phyloP scores from a whole-genome alignment of 805 yeast species.

The Saccharomycopsis fibuligera region DNA sequence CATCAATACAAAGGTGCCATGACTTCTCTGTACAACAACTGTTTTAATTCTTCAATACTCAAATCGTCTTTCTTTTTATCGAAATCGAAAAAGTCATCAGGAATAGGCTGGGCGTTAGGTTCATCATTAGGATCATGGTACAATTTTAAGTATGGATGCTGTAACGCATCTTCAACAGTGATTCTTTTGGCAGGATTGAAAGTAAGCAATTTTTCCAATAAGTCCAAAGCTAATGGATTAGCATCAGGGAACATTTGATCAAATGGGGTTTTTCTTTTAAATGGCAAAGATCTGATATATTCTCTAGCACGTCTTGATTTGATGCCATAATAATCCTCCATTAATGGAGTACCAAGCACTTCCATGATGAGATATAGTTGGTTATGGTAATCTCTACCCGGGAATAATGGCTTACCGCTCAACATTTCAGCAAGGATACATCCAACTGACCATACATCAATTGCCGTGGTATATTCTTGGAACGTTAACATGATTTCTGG shows the following conservation, averaged over 20 bases:
- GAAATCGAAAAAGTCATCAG: conserved; percentile 83
- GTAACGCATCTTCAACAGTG: conserved; percentile 65
- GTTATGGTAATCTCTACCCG: conserved; percentile 68
- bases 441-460: conserved; percentile 78
- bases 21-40: conserved; percentile 73
- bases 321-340: conserved; percentile 67
- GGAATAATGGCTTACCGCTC: conserved; percentile 56
- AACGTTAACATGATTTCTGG: conserved; percentile 76
- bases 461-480: conserved; percentile 67
- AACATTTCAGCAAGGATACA: conserved; percentile 71
- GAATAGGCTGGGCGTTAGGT: conserved; percentile 63
- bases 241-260: conserved; percentile 42
- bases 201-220: conserved; percentile 60
- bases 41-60: conserved; percentile 68
- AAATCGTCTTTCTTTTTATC: conserved; percentile 79
- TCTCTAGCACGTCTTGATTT: conserved; percentile 72
- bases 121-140: conserved; percentile 74
- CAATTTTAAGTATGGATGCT: conserved; percentile 62
- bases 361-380: conserved; percentile 63
- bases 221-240: conserved; percentile 46
- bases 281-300: conserved; percentile 63
- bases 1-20: conserved; percentile 34
- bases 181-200: conserved; percentile 73
- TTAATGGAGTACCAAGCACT: conserved; percentile 65
- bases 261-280: conserved; percentile 50